Conservation (phyloP, 352 stramenopile species). For the Pythium scleroteichum region DNA sequence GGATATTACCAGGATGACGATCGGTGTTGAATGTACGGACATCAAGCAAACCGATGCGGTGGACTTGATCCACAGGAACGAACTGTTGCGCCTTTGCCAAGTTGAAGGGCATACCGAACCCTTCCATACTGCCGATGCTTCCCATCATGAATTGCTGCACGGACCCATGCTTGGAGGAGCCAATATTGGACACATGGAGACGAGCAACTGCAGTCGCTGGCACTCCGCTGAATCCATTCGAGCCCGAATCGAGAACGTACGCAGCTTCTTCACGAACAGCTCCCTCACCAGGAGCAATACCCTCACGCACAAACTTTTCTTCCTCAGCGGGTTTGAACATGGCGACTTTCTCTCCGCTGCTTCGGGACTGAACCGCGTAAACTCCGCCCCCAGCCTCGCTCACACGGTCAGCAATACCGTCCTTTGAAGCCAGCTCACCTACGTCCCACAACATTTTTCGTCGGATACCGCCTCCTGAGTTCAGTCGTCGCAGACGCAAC, state of each 20-base stretch:
- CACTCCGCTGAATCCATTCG: conserved; percentile 74
- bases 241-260: conserved; percentile 71
- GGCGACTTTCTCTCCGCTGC: conserved; percentile 70
- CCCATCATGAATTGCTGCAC: conserved; percentile 83
- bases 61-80: conserved; percentile 73
- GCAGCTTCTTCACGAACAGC: conserved; percentile 75
- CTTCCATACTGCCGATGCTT: conserved; percentile 77
- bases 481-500: conserved; percentile 56
- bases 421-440: conserved; percentile 45
- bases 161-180: conserved; percentile 58
- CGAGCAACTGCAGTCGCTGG: conserved; percentile 72
- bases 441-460: conserved; percentile 84
- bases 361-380: conserved; percentile 63
- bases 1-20: conserved; percentile 79
- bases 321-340: conserved; percentile 84
- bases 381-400: conserved; percentile 68
- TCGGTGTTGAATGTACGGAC: conserved; percentile 87
- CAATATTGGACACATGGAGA: conserved; percentile 48
- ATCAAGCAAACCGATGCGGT: conserved; percentile 82
- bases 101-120: conserved; percentile 79
- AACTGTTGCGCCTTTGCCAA: conserved; percentile 59
- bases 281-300: conserved; percentile 63
- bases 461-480: conserved; percentile 55
- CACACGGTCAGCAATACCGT: conserved; percentile 57
- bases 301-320: conserved; percentile 76